A percentile compares a stretch with the other conserved stretches of the same genome.
Conservation (phyloP, 768 basidiomycete genomes). For the Gyrodon lividus region DNA sequence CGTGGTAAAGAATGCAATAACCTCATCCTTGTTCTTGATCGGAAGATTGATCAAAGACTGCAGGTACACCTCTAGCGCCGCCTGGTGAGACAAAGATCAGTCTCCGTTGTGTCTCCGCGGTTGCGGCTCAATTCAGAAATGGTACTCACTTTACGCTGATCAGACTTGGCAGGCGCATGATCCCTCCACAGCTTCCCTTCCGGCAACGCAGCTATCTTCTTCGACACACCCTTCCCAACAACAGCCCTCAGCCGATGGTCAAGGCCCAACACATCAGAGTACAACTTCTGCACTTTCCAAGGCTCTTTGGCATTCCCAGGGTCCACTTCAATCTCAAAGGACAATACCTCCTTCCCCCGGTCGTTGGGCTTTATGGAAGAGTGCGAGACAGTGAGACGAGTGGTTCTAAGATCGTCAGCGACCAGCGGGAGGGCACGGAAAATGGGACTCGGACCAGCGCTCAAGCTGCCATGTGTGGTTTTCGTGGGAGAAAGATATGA, state of each 20-base stretch:
- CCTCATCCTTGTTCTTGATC: slow-evolving; percentile 83
- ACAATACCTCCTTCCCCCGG: slow-evolving; percentile 87
- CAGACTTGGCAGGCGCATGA: slow-evolving; percentile 94
- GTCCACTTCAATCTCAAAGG: slow-evolving; percentile 77
- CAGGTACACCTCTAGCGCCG: slow-evolving; percentile 80
- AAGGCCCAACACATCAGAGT: slow-evolving; percentile 86
- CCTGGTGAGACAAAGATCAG: slow-evolving; percentile 38
- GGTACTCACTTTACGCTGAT: slow-evolving; percentile 83
- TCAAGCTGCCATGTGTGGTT: slow-evolving; percentile 16
- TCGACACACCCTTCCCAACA: slow-evolving; percentile 63
- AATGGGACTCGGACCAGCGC: slow-evolving; percentile 35
- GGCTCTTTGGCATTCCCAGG: slow-evolving; percentile 68
- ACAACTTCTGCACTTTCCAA: slow-evolving; percentile 91
- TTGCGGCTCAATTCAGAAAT: neutral
- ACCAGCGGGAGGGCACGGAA: slow-evolving; percentile 77
- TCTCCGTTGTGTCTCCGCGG: slow-evolving; percentile 3
- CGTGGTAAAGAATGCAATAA: slow-evolving; percentile 90
- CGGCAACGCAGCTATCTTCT: slow-evolving; percentile 79
- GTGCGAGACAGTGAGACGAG: slow-evolving; percentile 68
- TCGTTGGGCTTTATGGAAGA: slow-evolving; percentile 89
- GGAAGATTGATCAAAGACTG: slow-evolving; percentile 80
- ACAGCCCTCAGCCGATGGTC: slow-evolving; percentile 69
- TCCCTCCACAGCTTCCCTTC: slow-evolving; percentile 96
- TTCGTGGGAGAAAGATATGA: slow-evolving; percentile 30
- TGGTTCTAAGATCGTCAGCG: slow-evolving; percentile 68